phyloP scores from a whole-genome alignment of 129 eudicot genomes.

The Centella asiatica region DNA sequence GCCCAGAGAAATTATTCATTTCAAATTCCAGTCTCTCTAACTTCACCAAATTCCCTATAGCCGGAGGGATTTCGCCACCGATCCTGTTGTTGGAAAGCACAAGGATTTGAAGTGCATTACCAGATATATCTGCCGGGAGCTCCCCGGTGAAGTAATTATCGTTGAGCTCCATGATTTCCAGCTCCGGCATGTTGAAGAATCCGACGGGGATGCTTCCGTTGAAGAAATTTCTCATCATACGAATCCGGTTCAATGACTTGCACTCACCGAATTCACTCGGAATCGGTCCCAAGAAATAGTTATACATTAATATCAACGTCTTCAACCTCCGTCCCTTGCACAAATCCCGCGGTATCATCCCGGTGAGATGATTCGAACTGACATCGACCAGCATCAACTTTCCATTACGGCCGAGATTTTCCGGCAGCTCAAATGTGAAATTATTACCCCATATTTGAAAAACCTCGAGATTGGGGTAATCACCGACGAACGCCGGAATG shows the following conservation, averaged over 20 bases:
- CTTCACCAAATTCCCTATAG: constrained; percentile 40
- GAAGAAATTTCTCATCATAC: constrained; percentile 50
- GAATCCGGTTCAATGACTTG: constrained; percentile 40
- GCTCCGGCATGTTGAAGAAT: constrained; percentile 47
- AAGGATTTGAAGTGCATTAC: constrained; percentile 28
- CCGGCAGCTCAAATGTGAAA: constrained; percentile 60
- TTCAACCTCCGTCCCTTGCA: constrained; percentile 60
- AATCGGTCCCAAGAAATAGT: constrained; percentile 55
- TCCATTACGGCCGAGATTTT: constrained; percentile 63
- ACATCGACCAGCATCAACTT: constrained; percentile 51
- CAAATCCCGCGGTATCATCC: constrained; percentile 47
- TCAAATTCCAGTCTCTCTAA: constrained; percentile 38
- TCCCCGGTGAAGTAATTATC: constrained; percentile 62
- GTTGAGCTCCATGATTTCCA: constrained; percentile 53
- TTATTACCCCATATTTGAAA: constrained; percentile 75
- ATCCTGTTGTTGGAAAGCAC: constrained; percentile 50
- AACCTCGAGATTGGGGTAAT: constrained; percentile 69
- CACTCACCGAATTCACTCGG: constrained; percentile 69
- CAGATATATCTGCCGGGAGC: constrained; percentile 41
- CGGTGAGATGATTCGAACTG: constrained; percentile 60
- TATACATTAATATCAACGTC: constrained; percentile 51
- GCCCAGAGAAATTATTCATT: constrained; percentile 45
- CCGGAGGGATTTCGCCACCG: constrained; percentile 50
- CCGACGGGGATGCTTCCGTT: constrained; percentile 67
- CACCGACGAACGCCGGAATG: constrained; percentile 63